phyloP scores from a whole-genome alignment of 176 grass and related monocot species.

The Luzula sylvatica region DNA sequence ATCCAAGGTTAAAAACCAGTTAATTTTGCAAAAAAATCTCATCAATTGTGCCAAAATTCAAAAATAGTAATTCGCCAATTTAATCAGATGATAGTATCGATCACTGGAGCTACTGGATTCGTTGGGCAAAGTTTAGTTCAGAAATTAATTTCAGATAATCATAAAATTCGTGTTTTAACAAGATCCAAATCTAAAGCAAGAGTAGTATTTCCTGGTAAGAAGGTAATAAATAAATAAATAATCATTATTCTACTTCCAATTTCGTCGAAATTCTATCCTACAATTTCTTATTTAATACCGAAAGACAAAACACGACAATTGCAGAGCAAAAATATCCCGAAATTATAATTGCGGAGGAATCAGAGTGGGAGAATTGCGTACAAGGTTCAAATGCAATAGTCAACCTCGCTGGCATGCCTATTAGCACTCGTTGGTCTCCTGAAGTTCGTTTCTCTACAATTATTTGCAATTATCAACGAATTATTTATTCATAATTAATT shows the following conservation, averaged over 20 bases:
- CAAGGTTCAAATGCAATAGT: conserved; percentile 61
- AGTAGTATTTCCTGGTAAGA: conserved; percentile 78
- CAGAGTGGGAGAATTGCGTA: conserved; percentile 58
- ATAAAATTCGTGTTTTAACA: conserved; percentile 76
- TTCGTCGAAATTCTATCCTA: not conserved
- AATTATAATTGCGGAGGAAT: conserved; percentile 54
- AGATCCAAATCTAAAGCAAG: conserved; percentile 47
- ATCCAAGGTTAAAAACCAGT: not conserved
- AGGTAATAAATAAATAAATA: conserved; percentile 31
- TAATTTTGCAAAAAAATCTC: too few species aligned
- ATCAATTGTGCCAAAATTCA: too few species aligned
- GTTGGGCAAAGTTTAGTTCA: conserved; percentile 71
- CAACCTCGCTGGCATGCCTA: conserved; percentile 85
- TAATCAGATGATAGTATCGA: conserved; percentile 54
- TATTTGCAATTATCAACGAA: not conserved
- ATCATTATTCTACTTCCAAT: not conserved
- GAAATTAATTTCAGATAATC: conserved; percentile 70
- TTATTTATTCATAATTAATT: not conserved
- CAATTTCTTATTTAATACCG: not conserved
- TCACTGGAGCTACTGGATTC: conserved; percentile 93
- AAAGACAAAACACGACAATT: conserved; percentile 9
- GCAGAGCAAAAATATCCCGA: conserved; percentile 45
- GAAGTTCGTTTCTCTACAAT: conserved; percentile 35
- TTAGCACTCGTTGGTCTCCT: conserved; percentile 85
- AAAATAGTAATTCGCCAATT: not conserved